Percentiles rank a stretch among this genome's conserved stretches.
Evolutionary conservation across 2,329 filamentous ascomycete genomes (phyloP).

Genomic region (Aspergillus ochraceus): DNA sequence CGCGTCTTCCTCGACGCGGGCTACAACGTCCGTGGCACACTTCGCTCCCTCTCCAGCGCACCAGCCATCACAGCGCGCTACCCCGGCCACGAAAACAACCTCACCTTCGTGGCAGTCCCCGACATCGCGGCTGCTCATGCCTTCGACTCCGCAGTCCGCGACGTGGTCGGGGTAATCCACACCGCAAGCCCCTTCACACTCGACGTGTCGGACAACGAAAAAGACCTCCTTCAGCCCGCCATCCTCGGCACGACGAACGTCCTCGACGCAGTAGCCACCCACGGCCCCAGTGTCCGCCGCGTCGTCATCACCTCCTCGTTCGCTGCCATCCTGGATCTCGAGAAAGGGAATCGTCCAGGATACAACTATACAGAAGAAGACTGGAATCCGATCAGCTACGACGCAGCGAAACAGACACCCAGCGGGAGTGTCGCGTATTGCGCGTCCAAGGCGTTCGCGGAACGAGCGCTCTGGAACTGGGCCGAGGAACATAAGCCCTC

Average conservation of each 20-base stretch:
- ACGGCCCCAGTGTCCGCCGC: slow-evolving; percentile 1
- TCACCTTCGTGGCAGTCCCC: not conserved
- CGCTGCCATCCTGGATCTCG: not conserved
- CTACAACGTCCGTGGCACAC: not conserved
- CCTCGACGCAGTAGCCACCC: not conserved
- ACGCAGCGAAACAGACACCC: not conserved
- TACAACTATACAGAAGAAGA: slow-evolving; percentile 1
- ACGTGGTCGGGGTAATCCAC: not conserved
- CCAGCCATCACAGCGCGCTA: not conserved
- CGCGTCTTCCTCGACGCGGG: not conserved
- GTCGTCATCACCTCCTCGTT: slow-evolving; percentile 8
- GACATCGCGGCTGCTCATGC: not conserved
- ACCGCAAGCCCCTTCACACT: not conserved
- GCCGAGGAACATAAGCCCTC: not conserved
- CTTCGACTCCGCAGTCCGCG: not conserved
- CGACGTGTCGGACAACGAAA: not conserved
- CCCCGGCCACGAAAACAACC: not conserved
- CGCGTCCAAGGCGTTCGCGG: slow-evolving; percentile 10
- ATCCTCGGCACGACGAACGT: slow-evolving; percentile 1
- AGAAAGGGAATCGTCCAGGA: not conserved
- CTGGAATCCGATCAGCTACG: not conserved
- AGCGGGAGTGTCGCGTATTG: not conserved
- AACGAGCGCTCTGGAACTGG: slow-evolving; percentile 8
- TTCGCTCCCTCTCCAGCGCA: not conserved
- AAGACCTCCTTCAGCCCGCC: slow-evolving; percentile 3